Evolutionary conservation across 768 basidiomycete genomes (phyloP).

Genomic region (Calocybe cyanea): DNA sequence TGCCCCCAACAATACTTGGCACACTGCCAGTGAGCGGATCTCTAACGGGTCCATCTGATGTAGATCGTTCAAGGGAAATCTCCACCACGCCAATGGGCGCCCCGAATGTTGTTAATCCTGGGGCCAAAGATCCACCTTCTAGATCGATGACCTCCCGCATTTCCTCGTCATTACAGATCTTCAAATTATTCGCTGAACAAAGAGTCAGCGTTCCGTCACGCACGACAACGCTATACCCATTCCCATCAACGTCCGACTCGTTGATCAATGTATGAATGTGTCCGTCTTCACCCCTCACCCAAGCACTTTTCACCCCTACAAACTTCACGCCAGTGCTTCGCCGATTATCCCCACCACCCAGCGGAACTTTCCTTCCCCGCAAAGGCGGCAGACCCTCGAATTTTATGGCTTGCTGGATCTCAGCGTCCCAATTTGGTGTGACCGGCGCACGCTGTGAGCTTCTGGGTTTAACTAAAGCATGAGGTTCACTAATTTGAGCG

Average conservation of each 20-base stretch:
- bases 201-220: constrained; percentile 53
- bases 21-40: constrained; percentile 41
- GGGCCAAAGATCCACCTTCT: constrained; percentile 56
- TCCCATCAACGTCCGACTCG: constrained; percentile 10
- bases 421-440: constrained; percentile 57
- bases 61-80: constrained; percentile 60
- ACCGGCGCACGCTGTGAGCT: constrained; percentile 48
- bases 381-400: constrained; percentile 73
- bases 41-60: constrained; percentile 59
- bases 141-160: constrained; percentile 43
- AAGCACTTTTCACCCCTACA: constrained; percentile 45
- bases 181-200: constrained; percentile 17
- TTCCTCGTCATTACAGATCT: constrained; percentile 6
- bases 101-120: constrained; percentile 65
- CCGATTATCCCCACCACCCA: not conserved
- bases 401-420: constrained; percentile 52
- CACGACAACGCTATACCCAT: constrained; percentile 38
- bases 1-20: constrained; percentile 40
- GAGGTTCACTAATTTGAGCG: constrained; percentile 44
- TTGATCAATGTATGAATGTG: constrained; percentile 21
- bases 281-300: constrained; percentile 15
- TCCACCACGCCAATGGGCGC: constrained; percentile 63
- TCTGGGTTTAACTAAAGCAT: constrained; percentile 38
- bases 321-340: constrained; percentile 40
- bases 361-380: constrained; percentile 26